Evolutionary conservation across 2,329 filamentous ascomycete species (phyloP).

Genomic region (Penicillium sp.): DNA sequence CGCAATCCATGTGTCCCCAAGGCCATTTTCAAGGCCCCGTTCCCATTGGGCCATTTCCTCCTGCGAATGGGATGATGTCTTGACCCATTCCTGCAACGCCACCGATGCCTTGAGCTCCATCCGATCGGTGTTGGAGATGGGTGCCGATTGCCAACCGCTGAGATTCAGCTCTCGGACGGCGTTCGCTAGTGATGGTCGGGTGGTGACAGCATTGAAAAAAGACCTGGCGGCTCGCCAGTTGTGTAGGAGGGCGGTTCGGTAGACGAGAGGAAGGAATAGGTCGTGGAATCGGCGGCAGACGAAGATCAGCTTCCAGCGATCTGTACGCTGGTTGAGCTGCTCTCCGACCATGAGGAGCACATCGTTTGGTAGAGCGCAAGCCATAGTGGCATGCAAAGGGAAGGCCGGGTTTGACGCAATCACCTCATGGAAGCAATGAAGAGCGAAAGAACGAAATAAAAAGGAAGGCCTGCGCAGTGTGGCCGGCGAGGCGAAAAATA

Average conservation of each 20-base stretch:
- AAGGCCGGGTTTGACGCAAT: background rate
- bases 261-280: constrained; percentile 27
- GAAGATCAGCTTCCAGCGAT: constrained; percentile 29
- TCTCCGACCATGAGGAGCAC: constrained; percentile 32
- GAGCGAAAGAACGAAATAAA: too few species aligned
- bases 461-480: too few species aligned
- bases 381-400: background rate
- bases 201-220: constrained; percentile 22
- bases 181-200: constrained; percentile 23
- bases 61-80: constrained; percentile 15
- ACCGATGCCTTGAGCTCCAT: background rate
- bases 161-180: constrained; percentile 26
- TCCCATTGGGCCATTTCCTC: constrained; percentile 25
- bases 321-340: constrained; percentile 22
- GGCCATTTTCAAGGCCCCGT: constrained; percentile 20
- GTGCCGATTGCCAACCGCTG: constrained; percentile 18
- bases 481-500: too few species aligned
- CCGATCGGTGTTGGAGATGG: constrained; percentile 8
- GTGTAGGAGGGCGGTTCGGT: constrained; percentile 19
- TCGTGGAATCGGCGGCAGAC: constrained; percentile 27
- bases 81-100: constrained; percentile 8
- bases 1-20: constrained; percentile 29
- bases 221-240: constrained; percentile 18
- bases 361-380: constrained; percentile 26
- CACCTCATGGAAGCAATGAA: too few species aligned